Base-by-base conservation (phyloP, 2,329 filamentous ascomycete genomes). In the Hymenoscyphus infarciens region DNA sequence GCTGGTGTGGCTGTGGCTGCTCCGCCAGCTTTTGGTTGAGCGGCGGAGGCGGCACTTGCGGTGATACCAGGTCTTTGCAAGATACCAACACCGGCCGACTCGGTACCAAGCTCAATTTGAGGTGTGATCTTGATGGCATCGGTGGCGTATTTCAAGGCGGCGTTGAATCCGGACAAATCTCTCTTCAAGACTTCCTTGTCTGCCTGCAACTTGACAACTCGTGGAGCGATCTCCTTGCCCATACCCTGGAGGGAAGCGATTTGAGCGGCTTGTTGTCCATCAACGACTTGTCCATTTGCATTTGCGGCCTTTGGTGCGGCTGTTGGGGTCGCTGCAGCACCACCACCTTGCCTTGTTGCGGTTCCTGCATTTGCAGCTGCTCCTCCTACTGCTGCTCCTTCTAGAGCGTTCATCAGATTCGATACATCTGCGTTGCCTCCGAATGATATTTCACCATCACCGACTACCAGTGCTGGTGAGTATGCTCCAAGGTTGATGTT, bases 151-250 rank as follows among this genome's bases (percentile, higher is more conserved):
- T 69, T 74, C 27, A 79, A 69, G 11, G 77, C 77, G 7, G 76
- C 74, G 66, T 78, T 76, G 64, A 79, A 79, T 56, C 77, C 76
- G 49, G 71, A 65, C 22, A 76, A 68, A 63, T 78, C 77, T 63
- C 77, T 74, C 68, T 77, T 77, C 16, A 64, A 60, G 31, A 69
- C 60, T 19, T 70, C 55, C 35, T 38, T 38, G 35, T 38, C 35
- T 38, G 66, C 61, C 57, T 52, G 54, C 54, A 64, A 31, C 7
- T 25, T 33, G n/a, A 65, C 61, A 19, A 71, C 69, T 11, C 80
- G 78, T 27, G 80, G 79, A 27, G 77, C 76, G 66, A 81, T 80
- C 67, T 79, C 77, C 74, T 81, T 81, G 68, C 79, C 79, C 74
- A 81, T 77, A 33, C 79, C 79, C 67, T 81, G 78, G 38, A 81